Percentiles rank a stretch among this genome's conserved stretches.
Evolutionary conservation across 345 rosid species (phyloP).

Genomic region (Citrus unshiu): DNA sequence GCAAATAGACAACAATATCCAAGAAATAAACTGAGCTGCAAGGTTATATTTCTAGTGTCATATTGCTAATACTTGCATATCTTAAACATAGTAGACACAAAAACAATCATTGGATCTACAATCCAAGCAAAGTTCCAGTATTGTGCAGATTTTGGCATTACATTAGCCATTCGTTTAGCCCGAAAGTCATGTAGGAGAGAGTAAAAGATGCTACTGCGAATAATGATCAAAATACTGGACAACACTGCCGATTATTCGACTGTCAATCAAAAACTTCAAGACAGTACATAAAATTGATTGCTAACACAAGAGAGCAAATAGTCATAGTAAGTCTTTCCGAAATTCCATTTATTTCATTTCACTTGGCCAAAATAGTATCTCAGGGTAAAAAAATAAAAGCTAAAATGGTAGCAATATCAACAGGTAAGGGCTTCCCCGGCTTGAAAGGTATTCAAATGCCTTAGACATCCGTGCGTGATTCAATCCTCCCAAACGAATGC

Average conservation of each 20-base stretch:
- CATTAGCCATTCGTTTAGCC: background rate
- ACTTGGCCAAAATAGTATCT: background rate
- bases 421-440: conserved; percentile 26
- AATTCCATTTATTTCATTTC: conserved; percentile 24
- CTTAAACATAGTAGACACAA: no score
- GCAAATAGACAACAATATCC: no score
- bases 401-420: conserved; percentile 27
- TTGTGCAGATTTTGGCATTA: background rate
- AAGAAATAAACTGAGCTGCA: no score
- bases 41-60: no score
- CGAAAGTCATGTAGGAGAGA: background rate
- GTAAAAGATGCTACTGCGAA: no score
- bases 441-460: conserved; percentile 42
- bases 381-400: background rate
- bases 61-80: no score
- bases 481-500: conserved; percentile 57
- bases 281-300: background rate
- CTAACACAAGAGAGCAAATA: background rate
- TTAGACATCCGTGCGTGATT: conserved; percentile 51
- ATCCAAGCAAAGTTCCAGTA: background rate
- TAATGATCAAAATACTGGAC: background rate
- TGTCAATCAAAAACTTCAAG: background rate
- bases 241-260: background rate
- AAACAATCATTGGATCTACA: no score
- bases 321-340: background rate